phyloP scores from a whole-genome alignment of 106 monocot species.

The Ottelia alismoides region DNA sequence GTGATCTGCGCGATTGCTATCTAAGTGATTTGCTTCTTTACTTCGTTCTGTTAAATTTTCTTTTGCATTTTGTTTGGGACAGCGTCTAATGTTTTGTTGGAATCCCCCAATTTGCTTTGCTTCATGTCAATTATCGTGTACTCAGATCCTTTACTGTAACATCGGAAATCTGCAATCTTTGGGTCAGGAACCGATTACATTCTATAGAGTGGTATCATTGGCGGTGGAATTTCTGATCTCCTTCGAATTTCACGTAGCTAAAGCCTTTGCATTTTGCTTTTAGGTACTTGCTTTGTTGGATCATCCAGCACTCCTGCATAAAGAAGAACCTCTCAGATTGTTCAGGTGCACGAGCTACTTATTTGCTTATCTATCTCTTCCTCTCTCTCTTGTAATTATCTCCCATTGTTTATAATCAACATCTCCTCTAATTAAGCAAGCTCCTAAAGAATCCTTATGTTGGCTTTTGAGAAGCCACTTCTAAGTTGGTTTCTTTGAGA shows the following conservation, averaged over 20 bases:
- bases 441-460: no score
- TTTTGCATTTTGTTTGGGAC: background rate
- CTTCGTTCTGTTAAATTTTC: background rate
- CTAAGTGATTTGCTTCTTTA: background rate
- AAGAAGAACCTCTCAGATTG: constrained; percentile 52
- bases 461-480: no score
- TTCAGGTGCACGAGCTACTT: constrained; percentile 47
- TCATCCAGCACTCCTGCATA: constrained; percentile 56
- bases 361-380: no score
- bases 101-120: background rate
- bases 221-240: background rate
- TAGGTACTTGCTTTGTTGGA: constrained; percentile 73
- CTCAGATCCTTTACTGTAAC: constrained; percentile 89
- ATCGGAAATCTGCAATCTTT: constrained; percentile 94
- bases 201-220: constrained; percentile 51
- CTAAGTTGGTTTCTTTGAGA: no score
- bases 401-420: no score
- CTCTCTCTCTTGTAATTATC: background rate
- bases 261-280: constrained; percentile 2
- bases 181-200: constrained; percentile 81
- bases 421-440: no score
- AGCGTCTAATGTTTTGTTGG: background rate
- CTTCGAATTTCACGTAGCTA: background rate
- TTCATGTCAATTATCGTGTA: constrained; percentile 4
- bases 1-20: background rate